Base-by-base conservation (phyloP, 495 filamentous ascomycete species). In the Xylaria castorea region DNA sequence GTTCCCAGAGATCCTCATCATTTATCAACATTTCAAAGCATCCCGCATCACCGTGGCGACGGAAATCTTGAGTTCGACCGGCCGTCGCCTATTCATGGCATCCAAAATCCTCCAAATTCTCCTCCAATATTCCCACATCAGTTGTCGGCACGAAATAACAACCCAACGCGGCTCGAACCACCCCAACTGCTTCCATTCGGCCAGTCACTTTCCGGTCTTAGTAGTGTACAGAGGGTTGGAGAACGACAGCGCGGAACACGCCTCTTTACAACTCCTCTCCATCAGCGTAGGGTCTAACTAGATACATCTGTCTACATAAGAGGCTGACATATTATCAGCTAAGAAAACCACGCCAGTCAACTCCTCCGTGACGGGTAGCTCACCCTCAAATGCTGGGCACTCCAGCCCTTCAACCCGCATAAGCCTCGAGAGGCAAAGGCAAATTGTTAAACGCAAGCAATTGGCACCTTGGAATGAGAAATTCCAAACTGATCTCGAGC, bases 391-490 rank as follows among this genome's bases (percentile, higher is more conserved):
- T 60, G 46, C 68, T 57, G 77, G 75, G 27, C 60, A 60, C 22
- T 85, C 83, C 16, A 85, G 84, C 70, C 84, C 84, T 40, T 81
- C 83, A 46, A 44, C 76, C 4, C 78, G 80, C 64, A 72, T 82
- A 27, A 81, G 69, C 38, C 77, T 81, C 51, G 77, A 79, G 38
- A 73, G 76, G 57, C 71, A 71, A 32, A 60, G 72, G 0, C 69
- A 80, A 58, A 44, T 27, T 6, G 44, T 40, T 9, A 46, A 71
- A 4, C 70, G 50, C 25, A 66, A 73, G 66, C 64, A 61, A 27
- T 70, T 18, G 44, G 66, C 32, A 51, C 71, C 36, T 58, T 69
- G 68, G 72, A 70, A 55, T 64, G 74, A 44, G 12, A 74, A 74
- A 0, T 34, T 76, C 30, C 70, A 73, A 14, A 57, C 73, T 3